Conservation (phyloP, 2,329 filamentous ascomycete genomes). For the Trichoderma sp. region DNA sequence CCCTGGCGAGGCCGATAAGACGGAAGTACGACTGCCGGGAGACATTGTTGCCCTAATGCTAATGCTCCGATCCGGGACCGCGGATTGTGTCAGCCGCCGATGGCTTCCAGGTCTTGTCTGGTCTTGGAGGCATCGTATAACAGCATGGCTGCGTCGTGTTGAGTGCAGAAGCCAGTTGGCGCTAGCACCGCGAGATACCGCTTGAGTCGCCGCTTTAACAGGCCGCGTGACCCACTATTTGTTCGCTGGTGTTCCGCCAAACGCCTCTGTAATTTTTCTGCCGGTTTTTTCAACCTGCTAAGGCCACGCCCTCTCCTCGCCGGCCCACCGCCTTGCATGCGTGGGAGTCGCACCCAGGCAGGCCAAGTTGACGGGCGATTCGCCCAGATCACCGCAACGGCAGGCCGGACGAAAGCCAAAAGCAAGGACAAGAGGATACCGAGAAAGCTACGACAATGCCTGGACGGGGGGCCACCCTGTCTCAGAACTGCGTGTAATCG, state of each 20-base stretch:
- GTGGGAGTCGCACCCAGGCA: constrained; percentile 4
- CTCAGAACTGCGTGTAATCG: not conserved
- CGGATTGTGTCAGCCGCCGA: constrained; percentile 14
- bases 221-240: constrained; percentile 3
- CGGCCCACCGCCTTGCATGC: not conserved
- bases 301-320: constrained; percentile 8
- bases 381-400: not conserved
- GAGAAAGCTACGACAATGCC: not conserved
- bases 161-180: constrained; percentile 17
- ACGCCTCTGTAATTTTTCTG: constrained; percentile 15
- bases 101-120: not conserved
- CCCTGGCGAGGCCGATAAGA: constrained; percentile 10
- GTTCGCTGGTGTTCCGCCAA: constrained; percentile 7
- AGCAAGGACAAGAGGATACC: not conserved
- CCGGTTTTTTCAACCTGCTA: constrained; percentile 10
- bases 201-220: constrained; percentile 25
- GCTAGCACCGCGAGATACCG: constrained; percentile 15
- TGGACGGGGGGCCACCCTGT: not conserved
- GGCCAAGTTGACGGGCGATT: constrained; percentile 5
- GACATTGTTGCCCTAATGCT: constrained; percentile 6
- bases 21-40: constrained; percentile 16
- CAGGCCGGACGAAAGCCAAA: not conserved
- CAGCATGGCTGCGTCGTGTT: not conserved
- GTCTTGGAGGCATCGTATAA: not conserved
- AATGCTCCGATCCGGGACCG: constrained; percentile 19